These are phyloP conservation scores for Allium cepa DNA, from an alignment of 106 monocot species.

Conservation along the genomic window DNA sequence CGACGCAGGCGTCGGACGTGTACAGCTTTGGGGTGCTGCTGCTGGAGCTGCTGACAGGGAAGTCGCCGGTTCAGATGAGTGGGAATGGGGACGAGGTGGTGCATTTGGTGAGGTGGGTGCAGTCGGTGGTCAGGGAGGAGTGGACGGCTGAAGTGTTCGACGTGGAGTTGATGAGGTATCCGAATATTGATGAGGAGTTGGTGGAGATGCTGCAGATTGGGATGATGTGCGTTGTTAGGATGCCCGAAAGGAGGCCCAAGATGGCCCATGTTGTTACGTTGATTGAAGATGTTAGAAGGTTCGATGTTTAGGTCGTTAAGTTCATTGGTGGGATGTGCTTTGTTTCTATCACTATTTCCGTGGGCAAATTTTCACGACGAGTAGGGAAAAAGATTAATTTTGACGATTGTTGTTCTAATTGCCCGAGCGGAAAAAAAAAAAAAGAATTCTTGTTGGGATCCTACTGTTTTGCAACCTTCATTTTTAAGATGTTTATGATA, in stretches of 20 bases:
- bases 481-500: too few species aligned
- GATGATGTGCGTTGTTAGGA: conserved; percentile 11
- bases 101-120: conserved; percentile 15
- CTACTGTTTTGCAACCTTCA: too few species aligned
- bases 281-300: conserved; percentile 11
- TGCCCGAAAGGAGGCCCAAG: conserved; percentile 13
- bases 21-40: conserved; percentile 53
- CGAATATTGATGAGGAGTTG: conserved; percentile 14
- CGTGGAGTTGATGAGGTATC: conserved; percentile 8
- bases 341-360: too few species aligned
- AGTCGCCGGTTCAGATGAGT: conserved; percentile 19
- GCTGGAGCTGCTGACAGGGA: conserved; percentile 56
- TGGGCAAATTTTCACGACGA: too few species aligned
- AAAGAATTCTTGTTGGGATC: too few species aligned
- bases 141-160: conserved; percentile 20
- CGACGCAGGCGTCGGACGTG: conserved; percentile 29
- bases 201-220: conserved; percentile 18
- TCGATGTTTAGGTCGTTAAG: neutral
- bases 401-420: too few species aligned
- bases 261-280: conserved; percentile 10
- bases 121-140: conserved; percentile 14
- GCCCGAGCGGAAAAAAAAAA: too few species aligned
- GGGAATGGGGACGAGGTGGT: conserved; percentile 16
- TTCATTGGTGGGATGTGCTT: too few species aligned
- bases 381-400: too few species aligned